Base-by-base conservation (phyloP, 176 grass and related monocot species). In the Hordeum marinum region DNA sequence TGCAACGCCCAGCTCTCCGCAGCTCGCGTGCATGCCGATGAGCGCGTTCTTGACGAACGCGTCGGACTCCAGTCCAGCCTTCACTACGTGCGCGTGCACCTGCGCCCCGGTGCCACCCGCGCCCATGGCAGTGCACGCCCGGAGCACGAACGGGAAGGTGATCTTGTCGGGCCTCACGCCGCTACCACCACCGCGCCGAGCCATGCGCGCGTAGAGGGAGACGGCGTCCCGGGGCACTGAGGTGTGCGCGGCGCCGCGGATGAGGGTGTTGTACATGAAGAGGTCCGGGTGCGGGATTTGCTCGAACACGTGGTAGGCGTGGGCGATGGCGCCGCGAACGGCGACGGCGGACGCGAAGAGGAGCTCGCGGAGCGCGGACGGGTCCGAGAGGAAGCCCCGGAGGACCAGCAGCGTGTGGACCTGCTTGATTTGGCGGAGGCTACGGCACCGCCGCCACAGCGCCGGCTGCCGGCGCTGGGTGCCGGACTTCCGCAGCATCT, bases 231-330 rank as follows among this genome's bases (percentile, higher is more conserved):
- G 76, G 41, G 90, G 92, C 48, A 50, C 70, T 24, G 90, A 31
- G 0, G 82, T 83, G 89, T 89, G 92, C 32, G 92, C 91, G 63
- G 87, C 87, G 17, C 90, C 91, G 58, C 92, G 89, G 78, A 95
- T 95, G 58, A 98, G 84, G 76, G 92, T 91, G 80, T 93, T 98
- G 90, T 92, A 92, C 90, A 98, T 98, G 89, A 98, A 98, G 76
- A 89, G 82, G 66, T 98, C 89, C 23, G 95, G 91, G 13, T 69
- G 79, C 23, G 93, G 85, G 79, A 93, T 95, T 90, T 80, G 71
- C 15, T 93, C 89, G 91, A 98, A 98, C 89, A 95, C 32, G 26
- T 65, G 87, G 91, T 86, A 81, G 70, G 95, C 93, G 82, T 98
- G 92, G 35, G 83, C 59, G 36, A 85, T 63, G 73, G 79, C 89